Percentiles rank a stretch among this genome's conserved stretches.
Conservation (phyloP, 768 basidiomycete genomes). For the Galerina sulciceps region DNA sequence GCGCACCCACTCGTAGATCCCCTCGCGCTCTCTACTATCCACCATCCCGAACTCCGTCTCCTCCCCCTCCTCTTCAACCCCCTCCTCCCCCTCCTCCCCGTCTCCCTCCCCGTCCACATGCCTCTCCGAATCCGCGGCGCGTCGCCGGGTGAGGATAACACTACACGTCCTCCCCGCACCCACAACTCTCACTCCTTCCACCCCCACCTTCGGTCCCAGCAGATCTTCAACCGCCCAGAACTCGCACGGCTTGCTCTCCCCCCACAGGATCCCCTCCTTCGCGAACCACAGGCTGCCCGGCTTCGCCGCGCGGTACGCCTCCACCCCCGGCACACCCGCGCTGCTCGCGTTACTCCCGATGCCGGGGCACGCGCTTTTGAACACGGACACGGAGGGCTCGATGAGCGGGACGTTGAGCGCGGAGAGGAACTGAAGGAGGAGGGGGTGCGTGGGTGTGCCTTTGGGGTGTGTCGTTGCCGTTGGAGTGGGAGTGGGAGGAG, state of each 20-base stretch:
- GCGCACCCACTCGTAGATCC: slow-evolving; percentile 69
- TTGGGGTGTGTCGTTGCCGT: slow-evolving; percentile 42
- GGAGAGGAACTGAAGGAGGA: slow-evolving; percentile 55
- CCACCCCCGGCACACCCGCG: slow-evolving; percentile 59
- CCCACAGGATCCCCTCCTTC: slow-evolving; percentile 69
- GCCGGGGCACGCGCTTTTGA: slow-evolving; percentile 57
- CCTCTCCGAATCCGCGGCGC: slow-evolving; percentile 8
- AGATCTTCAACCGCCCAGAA: slow-evolving; percentile 73
- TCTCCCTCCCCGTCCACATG: no score
- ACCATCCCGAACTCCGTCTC: slow-evolving; percentile 77
- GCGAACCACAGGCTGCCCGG: slow-evolving; percentile 76
- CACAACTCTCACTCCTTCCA: slow-evolving; percentile 52
- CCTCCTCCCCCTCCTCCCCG: slow-evolving; percentile 31
- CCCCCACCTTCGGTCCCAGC: slow-evolving; percentile 43
- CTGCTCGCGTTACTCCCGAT: slow-evolving; percentile 39
- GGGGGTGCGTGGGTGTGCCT: slow-evolving; percentile 54
- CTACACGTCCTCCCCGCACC: slow-evolving; percentile 73
- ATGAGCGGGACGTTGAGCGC: slow-evolving; percentile 48
- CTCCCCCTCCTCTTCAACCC: slow-evolving; percentile 47
- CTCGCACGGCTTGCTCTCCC: slow-evolving; percentile 76
- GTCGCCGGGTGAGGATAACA: slow-evolving; percentile 53
- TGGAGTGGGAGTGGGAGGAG: slow-evolving; percentile 24
- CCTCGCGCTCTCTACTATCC: slow-evolving; percentile 69
- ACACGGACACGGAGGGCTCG: slow-evolving; percentile 53
- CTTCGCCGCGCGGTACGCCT: slow-evolving; percentile 76